A percentile compares a stretch with the other conserved stretches of the same genome.
phyloP scores from a whole-genome alignment of 2,329 filamentous ascomycete genomes.

The Verticillium klebahnii region DNA sequence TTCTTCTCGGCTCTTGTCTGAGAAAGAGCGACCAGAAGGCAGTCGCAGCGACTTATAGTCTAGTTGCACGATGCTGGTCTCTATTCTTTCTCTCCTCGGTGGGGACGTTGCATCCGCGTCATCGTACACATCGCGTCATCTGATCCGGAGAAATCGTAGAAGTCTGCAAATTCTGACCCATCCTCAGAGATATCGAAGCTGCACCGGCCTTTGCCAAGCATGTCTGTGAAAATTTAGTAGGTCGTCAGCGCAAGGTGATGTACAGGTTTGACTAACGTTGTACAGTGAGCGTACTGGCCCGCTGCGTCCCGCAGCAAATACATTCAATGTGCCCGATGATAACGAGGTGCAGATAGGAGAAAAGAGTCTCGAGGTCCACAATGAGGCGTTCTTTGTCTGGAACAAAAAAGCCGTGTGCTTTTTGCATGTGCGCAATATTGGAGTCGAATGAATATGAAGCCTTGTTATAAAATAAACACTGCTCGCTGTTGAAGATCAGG shows the following conservation, averaged over 20 bases:
- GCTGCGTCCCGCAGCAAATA: constrained; percentile 41
- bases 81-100: not conserved
- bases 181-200: constrained; percentile 29
- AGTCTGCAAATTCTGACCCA: constrained; percentile 33
- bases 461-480: no score
- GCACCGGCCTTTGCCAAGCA: constrained; percentile 44
- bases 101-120: not conserved
- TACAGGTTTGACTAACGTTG: constrained; percentile 24
- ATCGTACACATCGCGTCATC: not conserved
- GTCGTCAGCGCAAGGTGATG: no score
- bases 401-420: constrained; percentile 40
- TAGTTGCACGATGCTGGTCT: not conserved
- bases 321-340: constrained; percentile 46
- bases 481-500: no score
- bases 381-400: constrained; percentile 30
- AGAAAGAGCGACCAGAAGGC: constrained; percentile 25
- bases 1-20: constrained; percentile 10
- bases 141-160: constrained; percentile 27
- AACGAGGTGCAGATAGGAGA: constrained; percentile 43
- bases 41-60: constrained; percentile 25
- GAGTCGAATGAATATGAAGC: no score
- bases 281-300: constrained; percentile 35
- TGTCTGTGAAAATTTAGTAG: constrained; percentile 22
- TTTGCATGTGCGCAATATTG: constrained; percentile 43
- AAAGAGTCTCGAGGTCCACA: constrained; percentile 41